Percentiles rank a stretch among this genome's conserved stretches.
phyloP scores from a whole-genome alignment of 148 eudicot species.

The Silene uniflora region DNA sequence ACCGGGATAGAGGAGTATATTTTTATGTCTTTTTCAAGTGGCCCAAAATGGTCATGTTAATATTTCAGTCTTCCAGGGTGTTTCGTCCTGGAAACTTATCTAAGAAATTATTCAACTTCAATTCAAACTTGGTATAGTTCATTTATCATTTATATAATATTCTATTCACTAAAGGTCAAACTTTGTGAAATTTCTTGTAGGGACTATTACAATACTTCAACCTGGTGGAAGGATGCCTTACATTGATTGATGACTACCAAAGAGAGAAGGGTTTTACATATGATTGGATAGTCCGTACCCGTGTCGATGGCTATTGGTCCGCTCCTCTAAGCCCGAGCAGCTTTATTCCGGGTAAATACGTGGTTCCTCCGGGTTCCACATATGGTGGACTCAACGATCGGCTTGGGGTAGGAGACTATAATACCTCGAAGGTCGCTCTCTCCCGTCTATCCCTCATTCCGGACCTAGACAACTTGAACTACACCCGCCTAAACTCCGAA shows the following conservation, averaged over 20 bases:
- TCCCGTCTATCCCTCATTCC: constrained; percentile 80
- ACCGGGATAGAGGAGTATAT: no score
- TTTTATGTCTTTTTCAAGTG: no score
- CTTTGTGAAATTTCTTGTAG: constrained; percentile 31
- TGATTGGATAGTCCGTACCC: constrained; percentile 91
- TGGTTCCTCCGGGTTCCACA: constrained; percentile 77
- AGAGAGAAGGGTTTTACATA: constrained; percentile 57
- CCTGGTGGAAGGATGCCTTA: constrained; percentile 81
- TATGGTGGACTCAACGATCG: constrained; percentile 88
- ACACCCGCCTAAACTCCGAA: constrained; percentile 74
- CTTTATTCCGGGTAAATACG: constrained; percentile 58
- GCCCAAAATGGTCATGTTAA: no score
- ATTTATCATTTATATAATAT: background rate
- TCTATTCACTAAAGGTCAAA: background rate
- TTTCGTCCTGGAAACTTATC: background rate
- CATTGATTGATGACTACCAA: constrained; percentile 60
- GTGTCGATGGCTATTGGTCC: constrained; percentile 92
- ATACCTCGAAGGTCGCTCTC: constrained; percentile 65
- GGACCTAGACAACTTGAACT: constrained; percentile 46
- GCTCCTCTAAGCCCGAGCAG: constrained; percentile 44
- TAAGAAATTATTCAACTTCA: background rate
- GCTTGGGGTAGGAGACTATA: constrained; percentile 69
- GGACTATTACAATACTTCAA: constrained; percentile 87
- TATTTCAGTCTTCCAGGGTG: background rate
- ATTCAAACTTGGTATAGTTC: no score